These are phyloP conservation scores for Erysimum cheiri DNA, from an alignment of 441 rosid genomes.

Conservation along the genomic window DNA sequence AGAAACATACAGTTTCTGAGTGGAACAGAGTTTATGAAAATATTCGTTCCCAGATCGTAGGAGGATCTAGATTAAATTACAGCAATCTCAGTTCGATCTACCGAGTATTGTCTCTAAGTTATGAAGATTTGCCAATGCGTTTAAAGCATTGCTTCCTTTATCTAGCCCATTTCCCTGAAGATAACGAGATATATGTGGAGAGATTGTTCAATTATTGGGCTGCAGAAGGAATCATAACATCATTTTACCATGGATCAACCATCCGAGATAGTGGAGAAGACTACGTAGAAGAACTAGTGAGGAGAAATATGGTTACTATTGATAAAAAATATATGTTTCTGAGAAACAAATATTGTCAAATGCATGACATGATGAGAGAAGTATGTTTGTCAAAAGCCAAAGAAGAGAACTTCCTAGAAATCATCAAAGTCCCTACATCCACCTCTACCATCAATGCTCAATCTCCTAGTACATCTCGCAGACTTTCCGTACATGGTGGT, in stretches of 20 bases:
- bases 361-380: conserved; percentile 50
- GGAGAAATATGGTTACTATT: conserved; percentile 24
- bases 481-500: conserved; percentile 23
- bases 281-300: conserved; percentile 34
- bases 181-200: conserved; percentile 7
- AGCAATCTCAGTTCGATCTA: conserved; percentile 8
- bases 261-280: conserved; percentile 33
- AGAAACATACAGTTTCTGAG: not conserved
- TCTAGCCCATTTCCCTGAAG: conserved; percentile 46
- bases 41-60: conserved; percentile 9
- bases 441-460: conserved; percentile 19
- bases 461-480: conserved; percentile 11
- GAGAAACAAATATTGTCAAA: conserved; percentile 12
- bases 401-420: conserved; percentile 30
- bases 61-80: conserved; percentile 2
- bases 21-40: conserved; percentile 31
- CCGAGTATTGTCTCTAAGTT: conserved; percentile 31
- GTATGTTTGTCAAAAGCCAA: conserved; percentile 44
- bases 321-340: not conserved
- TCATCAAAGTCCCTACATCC: conserved; percentile 5
- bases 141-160: conserved; percentile 50
- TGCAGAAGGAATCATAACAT: conserved; percentile 35
- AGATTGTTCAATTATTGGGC: conserved; percentile 34
- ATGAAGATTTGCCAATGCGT: conserved; percentile 35
- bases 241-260: not conserved